phyloP scores from a whole-genome alignment of 2,329 filamentous ascomycete species.

The Cercospora sp. region DNA sequence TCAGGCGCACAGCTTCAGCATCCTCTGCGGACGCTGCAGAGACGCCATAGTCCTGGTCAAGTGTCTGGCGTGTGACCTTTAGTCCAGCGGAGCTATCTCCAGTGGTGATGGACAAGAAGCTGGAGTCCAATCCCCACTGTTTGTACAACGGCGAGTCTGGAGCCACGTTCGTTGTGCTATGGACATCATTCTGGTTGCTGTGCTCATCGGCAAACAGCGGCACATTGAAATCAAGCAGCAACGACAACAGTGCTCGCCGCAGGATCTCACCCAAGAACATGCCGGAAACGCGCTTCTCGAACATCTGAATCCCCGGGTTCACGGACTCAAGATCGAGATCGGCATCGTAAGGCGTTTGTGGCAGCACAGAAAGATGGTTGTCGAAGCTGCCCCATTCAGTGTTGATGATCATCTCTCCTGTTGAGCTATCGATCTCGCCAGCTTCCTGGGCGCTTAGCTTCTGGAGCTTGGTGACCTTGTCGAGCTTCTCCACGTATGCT shows the following conservation, averaged over 20 bases:
- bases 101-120: constrained; percentile 83
- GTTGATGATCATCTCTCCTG: constrained; percentile 96
- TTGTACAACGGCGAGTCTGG: constrained; percentile 67
- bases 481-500: constrained; percentile 90
- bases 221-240: constrained; percentile 67
- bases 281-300: constrained; percentile 95
- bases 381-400: constrained; percentile 99
- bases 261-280: constrained; percentile 98
- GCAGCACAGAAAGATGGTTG: constrained; percentile 84
- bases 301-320: constrained; percentile 96
- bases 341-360: constrained; percentile 78
- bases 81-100: constrained; percentile 74
- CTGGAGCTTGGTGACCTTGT: constrained; percentile 76
- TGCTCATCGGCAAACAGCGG: constrained; percentile 76
- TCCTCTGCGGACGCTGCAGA: constrained; percentile 77
- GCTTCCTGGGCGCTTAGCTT: constrained; percentile 43
- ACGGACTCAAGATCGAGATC: constrained; percentile 76
- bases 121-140: constrained; percentile 88
- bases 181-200: constrained; percentile 66
- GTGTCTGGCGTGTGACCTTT: constrained; percentile 70
- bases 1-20: constrained; percentile 80
- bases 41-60: constrained; percentile 75
- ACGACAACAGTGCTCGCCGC: constrained; percentile 69
- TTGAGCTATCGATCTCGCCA: constrained; percentile 70
- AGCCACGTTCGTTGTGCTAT: constrained; percentile 69